phyloP scores from a whole-genome alignment of 2,329 filamentous ascomycete species.

The Ceratocystiopsis brevicomis region DNA sequence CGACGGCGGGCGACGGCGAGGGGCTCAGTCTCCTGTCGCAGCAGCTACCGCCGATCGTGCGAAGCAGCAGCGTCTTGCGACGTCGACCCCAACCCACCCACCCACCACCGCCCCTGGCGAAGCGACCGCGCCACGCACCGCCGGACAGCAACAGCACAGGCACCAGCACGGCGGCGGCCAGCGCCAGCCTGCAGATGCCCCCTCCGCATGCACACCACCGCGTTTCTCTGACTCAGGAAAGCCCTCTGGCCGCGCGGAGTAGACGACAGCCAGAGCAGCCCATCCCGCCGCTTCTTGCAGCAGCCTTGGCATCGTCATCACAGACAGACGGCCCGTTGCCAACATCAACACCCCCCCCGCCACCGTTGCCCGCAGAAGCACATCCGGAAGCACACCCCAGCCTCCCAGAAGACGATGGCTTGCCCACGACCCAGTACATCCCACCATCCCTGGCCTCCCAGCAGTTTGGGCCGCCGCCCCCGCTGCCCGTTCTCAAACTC shows the following conservation, averaged over 20 bases:
- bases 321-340: constrained; percentile 12
- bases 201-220: not conserved
- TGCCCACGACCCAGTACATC: constrained; percentile 1
- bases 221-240: constrained; percentile 20
- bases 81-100: no score
- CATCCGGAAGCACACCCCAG: not conserved
- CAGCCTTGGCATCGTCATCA: no score
- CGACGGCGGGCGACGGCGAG: not conserved
- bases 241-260: constrained; percentile 30
- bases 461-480: constrained; percentile 7
- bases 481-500: constrained; percentile 42
- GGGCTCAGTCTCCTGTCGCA: not conserved
- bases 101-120: no score
- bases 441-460: constrained; percentile 9
- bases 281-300: not conserved
- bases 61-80: no score
- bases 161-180: not conserved
- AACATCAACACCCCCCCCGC: constrained; percentile 16
- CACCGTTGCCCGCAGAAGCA: constrained; percentile 8
- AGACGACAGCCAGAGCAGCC: constrained; percentile 9
- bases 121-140: no score
- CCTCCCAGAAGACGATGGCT: no score
- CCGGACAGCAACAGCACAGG: constrained; percentile 5
- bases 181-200: no score
- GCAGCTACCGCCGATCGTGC: constrained; percentile 1